These are phyloP conservation scores for Aurantiochytrium sp. DNA, from an alignment of 108 stramenopile genomes.

Conservation along the genomic window DNA sequence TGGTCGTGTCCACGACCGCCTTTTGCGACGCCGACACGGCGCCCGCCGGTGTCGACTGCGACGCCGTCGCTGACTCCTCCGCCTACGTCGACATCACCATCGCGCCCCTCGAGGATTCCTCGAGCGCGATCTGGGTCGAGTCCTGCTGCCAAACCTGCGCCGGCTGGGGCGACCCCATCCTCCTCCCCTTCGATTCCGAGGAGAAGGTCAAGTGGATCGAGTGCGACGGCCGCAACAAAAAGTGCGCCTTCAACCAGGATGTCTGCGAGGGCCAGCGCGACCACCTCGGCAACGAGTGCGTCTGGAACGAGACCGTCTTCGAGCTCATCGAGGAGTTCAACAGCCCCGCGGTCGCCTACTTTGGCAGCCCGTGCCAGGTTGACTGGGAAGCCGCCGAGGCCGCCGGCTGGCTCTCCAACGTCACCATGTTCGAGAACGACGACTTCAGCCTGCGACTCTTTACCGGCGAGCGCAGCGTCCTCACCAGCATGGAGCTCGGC, in stretches of 20 bases:
- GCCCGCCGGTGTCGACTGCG: neutral
- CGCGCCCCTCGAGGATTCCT: neutral
- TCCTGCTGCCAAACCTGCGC: constrained; percentile 18
- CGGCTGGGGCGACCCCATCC: neutral
- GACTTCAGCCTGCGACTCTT: neutral
- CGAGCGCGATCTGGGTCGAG: neutral
- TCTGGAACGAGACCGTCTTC: neutral
- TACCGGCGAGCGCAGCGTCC: neutral
- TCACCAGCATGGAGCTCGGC: neutral
- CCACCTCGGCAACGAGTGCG: constrained; percentile 6
- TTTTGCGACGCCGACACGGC: neutral
- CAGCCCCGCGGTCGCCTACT: neutral
- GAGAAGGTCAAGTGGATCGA: neutral
- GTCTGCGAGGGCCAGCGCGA: neutral
- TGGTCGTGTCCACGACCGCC: neutral
- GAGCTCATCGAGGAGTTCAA: neutral
- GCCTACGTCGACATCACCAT: neutral
- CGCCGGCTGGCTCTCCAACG: neutral
- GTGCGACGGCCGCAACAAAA: constrained; percentile 5
- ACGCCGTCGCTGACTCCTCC: neutral
- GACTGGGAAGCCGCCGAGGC: neutral
- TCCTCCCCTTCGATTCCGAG: neutral
- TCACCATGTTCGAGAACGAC: neutral
- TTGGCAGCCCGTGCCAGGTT: neutral
- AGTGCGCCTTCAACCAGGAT: neutral